Conservation (phyloP, 1,284 basidiomycete species). For the Leccinum griseonigrum region DNA sequence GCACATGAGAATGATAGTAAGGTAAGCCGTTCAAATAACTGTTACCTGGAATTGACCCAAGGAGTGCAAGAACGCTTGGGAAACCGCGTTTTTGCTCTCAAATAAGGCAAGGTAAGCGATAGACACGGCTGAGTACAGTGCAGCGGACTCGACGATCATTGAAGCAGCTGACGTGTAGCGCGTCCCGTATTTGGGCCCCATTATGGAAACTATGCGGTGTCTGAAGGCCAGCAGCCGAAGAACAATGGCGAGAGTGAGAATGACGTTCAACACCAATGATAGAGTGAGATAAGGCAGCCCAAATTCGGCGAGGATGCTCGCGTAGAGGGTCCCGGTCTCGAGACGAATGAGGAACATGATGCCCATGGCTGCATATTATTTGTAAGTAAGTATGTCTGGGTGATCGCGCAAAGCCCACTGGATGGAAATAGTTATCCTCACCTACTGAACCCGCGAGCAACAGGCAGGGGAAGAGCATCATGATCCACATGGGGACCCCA, state of each 20-base stretch:
- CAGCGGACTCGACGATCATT: not conserved
- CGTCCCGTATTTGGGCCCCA: no score
- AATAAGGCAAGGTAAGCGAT: not conserved
- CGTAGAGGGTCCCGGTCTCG: not conserved
- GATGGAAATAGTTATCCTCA: not conserved
- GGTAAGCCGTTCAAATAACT: not conserved
- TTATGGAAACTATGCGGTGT: no score
- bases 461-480: not conserved
- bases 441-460: not conserved
- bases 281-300: not conserved
- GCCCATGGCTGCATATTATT: not conserved
- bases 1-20: not conserved
- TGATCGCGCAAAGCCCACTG: no score
- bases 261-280: not conserved
- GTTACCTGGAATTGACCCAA: not conserved
- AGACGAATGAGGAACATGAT: not conserved
- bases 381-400: no score
- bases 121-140: not conserved
- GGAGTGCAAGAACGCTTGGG: not conserved
- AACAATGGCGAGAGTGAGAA: no score
- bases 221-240: no score
- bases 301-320: not conserved
- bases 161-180: not conserved
- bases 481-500: no score
- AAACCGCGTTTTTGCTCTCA: not conserved